Evolutionary conservation across 2,329 filamentous ascomycete species (phyloP).

Genomic region (Aplosporella prunicola): DNA sequence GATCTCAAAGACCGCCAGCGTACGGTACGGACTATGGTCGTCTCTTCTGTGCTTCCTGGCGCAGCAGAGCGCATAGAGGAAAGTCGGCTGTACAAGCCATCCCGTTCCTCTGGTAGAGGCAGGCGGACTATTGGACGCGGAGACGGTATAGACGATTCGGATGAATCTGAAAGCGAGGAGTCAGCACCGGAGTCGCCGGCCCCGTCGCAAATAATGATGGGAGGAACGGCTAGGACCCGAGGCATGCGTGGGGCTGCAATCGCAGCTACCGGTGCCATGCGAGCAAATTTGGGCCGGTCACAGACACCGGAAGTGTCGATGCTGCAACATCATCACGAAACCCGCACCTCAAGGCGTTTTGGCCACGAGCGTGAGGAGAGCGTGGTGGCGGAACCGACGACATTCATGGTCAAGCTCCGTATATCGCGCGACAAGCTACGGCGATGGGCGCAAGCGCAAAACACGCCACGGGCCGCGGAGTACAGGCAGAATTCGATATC

Average conservation of each 20-base stretch:
- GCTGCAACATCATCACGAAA: slow-evolving; percentile 58
- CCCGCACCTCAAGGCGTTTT: slow-evolving; percentile 53
- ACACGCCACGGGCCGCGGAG: slow-evolving; percentile 29
- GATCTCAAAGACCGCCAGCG: slow-evolving; percentile 91
- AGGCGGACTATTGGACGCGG: slow-evolving; percentile 50
- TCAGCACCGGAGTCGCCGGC: slow-evolving; percentile 80
- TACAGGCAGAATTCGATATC: slow-evolving; percentile 33
- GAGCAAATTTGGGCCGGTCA: slow-evolving; percentile 64
- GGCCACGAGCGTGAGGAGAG: slow-evolving; percentile 68
- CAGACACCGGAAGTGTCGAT: slow-evolving; percentile 73
- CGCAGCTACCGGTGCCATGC: slow-evolving; percentile 78
- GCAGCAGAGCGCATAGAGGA: slow-evolving; percentile 72
- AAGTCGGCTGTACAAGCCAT: slow-evolving; percentile 70
- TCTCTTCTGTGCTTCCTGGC: slow-evolving; percentile 86
- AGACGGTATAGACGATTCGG: slow-evolving; percentile 63
- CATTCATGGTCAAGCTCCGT: slow-evolving; percentile 63
- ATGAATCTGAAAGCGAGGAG: slow-evolving; percentile 87
- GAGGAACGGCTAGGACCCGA: slow-evolving; percentile 74
- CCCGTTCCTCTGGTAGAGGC: slow-evolving; percentile 31
- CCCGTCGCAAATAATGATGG: slow-evolving; percentile 51
- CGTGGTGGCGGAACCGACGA: slow-evolving; percentile 54
- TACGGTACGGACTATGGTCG: slow-evolving; percentile 83
- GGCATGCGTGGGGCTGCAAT: slow-evolving; percentile 83
- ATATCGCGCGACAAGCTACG: slow-evolving; percentile 63
- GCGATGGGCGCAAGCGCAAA: slow-evolving; percentile 52